Evolutionary conservation across 345 rosid genomes (phyloP), one percentile per base, ranked within the genome.

Genomic region (Brassica cretica): DNA sequence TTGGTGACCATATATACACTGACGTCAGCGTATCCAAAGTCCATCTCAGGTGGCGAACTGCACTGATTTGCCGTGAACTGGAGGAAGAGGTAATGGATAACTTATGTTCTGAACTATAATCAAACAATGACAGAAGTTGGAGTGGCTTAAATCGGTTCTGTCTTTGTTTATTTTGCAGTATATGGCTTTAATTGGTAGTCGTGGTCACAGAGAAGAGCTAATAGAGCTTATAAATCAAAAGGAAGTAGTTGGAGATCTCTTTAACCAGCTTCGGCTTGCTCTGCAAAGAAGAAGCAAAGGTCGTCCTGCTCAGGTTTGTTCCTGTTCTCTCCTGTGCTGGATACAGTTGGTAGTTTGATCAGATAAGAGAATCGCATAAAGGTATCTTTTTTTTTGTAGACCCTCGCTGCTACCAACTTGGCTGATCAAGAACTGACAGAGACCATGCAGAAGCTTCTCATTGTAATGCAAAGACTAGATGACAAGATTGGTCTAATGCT

Each of bases 381-480:
- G 2, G 2, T 78, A 5, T 16, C 63, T 67, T 25, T 63, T 32
- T 77, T 16, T 58, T 71, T 78, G 49, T 84, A 94, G 98, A 94
- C 98, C 44, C 86, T 90, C 15, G 88, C 98, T 81, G 97, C 98
- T 3, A 92, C 97, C 39, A 87, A 87, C 83, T 85, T 94, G 95
- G 93, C 81, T 24, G 90, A 90, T 81, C 85, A 88, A 84, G 95
- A 94, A 76, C 86, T 94, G 73, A 89, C 93, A 18, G 97, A 89
- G 79, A 92, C 93, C 82, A 87, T 94, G 90, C 93, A 92, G 76
- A 92, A 94, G 86, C 89, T 94, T 70, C 87, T 94, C 60, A 84
- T 92, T 70, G 98, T 94, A 67, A 94, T 94, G 98, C 97, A 94
- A 82, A 88, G 95, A 72, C 88, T 94, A 66, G 98, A 94, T 76